phyloP scores from a whole-genome alignment of 805 yeast genomes.

The Wickerhamiella bombiphila region DNA sequence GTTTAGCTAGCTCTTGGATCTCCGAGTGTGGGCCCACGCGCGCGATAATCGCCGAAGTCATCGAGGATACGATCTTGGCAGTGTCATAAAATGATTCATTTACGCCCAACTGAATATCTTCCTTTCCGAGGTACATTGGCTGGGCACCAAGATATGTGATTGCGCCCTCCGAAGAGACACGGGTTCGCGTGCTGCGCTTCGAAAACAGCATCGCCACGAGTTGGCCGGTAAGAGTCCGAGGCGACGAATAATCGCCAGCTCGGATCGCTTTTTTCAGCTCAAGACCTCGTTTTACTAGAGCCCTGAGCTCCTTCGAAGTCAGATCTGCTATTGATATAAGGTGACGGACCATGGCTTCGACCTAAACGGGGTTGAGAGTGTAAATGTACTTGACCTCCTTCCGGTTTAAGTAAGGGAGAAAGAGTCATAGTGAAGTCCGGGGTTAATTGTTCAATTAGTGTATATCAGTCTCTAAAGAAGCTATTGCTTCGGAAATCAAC shows the following conservation, averaged over 20 bases:
- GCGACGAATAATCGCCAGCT: conserved; percentile 33
- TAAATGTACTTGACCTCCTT: too few species aligned
- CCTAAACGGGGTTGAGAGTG: too few species aligned
- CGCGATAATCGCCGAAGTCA: conserved; percentile 97
- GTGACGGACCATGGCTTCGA: conserved; percentile 34
- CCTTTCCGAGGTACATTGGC: conserved; percentile 92
- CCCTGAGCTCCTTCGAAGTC: conserved; percentile 51
- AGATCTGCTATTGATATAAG: conserved; percentile 71
- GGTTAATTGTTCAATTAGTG: too few species aligned
- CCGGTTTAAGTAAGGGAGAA: too few species aligned
- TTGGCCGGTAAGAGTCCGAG: conserved; percentile 62
- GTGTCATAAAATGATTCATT: conserved; percentile 87
- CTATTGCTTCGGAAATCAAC: too few species aligned
- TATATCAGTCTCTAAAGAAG: too few species aligned
- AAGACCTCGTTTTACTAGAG: conserved; percentile 61
- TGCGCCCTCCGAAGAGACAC: conserved; percentile 91
- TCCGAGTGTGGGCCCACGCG: conserved; percentile 79
- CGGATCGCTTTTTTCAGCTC: conserved; percentile 36
- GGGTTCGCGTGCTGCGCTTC: conserved; percentile 89
- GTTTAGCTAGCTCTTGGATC: conserved; percentile 58
- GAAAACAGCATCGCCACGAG: conserved; percentile 72
- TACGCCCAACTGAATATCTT: conserved; percentile 92
- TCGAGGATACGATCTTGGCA: conserved; percentile 75
- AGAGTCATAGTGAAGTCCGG: too few species aligned
- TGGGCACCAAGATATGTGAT: conserved; percentile 84